These are phyloP conservation scores for Canavalia ensiformis DNA, from an alignment of 306 rosid species.

Conservation along the genomic window DNA sequence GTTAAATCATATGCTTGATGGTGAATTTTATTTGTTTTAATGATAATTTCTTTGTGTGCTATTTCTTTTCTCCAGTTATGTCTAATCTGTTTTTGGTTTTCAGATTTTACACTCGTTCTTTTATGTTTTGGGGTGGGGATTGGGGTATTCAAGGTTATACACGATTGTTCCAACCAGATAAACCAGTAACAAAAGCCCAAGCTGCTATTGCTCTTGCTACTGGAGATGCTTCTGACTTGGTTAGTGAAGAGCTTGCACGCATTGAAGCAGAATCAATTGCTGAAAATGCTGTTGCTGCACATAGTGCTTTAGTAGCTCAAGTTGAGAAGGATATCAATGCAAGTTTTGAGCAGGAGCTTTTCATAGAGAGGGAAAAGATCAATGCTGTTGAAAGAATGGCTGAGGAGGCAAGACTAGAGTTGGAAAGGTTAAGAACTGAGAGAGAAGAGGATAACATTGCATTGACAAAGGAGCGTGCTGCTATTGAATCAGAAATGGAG, in stretches of 20 bases:
- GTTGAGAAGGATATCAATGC: constrained; percentile 94
- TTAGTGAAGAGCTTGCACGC: constrained; percentile 96
- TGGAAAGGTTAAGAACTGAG: constrained; percentile 80
- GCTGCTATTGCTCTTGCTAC: constrained; percentile 97
- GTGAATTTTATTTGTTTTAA: not conserved
- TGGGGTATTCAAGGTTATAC: constrained; percentile 77
- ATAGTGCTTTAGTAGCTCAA: constrained; percentile 91
- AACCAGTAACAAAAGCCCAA: constrained; percentile 97
- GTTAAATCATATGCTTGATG: constrained; percentile 13
- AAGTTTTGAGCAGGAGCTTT: constrained; percentile 81
- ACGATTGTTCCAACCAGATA: constrained; percentile 88
- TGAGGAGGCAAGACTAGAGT: constrained; percentile 80
- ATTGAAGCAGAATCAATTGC: constrained; percentile 97
- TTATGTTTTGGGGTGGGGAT: not conserved
- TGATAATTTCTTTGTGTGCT: not conserved
- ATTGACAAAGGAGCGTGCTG: constrained; percentile 77
- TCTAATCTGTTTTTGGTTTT: constrained; percentile 33
- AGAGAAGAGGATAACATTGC: constrained; percentile 72
- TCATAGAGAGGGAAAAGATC: constrained; percentile 84
- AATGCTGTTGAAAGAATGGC: constrained; percentile 89
- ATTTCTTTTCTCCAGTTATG: constrained; percentile 10
- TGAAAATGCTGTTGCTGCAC: constrained; percentile 94
- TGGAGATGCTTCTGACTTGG: constrained; percentile 91
- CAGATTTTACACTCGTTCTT: constrained; percentile 12
- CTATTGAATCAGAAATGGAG: constrained; percentile 93